phyloP scores from a whole-genome alignment of 2,329 filamentous ascomycete genomes.

The Thyridium curvatum region DNA sequence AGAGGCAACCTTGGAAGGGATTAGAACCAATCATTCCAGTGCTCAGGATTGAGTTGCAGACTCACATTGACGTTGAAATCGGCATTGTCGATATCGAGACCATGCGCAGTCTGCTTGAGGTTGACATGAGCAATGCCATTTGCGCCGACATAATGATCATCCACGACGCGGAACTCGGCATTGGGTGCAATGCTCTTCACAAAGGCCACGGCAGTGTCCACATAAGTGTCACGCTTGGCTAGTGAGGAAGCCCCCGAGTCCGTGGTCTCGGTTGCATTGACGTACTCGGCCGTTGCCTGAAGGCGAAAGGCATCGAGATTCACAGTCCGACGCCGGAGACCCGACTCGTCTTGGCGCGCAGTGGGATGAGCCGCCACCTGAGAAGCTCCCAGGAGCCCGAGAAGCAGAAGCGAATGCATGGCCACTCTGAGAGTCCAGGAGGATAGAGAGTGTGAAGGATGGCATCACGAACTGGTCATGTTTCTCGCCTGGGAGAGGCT shows the following conservation, averaged over 20 bases:
- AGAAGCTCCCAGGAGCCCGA: constrained; percentile 23
- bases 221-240: constrained; percentile 26
- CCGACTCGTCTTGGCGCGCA: constrained; percentile 11
- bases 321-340: constrained; percentile 21
- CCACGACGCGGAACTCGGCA: constrained; percentile 40
- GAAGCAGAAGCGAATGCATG: constrained; percentile 4
- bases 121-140: constrained; percentile 52
- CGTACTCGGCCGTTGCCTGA: constrained; percentile 20
- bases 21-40: constrained; percentile 6
- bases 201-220: constrained; percentile 36
- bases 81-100: constrained; percentile 53
- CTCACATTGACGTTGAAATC: constrained; percentile 56
- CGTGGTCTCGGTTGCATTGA: constrained; percentile 17
- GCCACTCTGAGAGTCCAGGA: not conserved
- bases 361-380: constrained; percentile 20
- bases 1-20: constrained; percentile 31
- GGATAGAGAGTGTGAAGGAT: too few species aligned
- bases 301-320: constrained; percentile 25
- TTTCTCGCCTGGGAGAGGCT: too few species aligned
- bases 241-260: constrained; percentile 14
- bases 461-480: too few species aligned
- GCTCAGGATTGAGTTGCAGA: constrained; percentile 3
- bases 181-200: constrained; percentile 29
- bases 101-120: constrained; percentile 53
- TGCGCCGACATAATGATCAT: constrained; percentile 46